phyloP scores from a whole-genome alignment of 768 basidiomycete genomes.

The Naematelia aurantialba region DNA sequence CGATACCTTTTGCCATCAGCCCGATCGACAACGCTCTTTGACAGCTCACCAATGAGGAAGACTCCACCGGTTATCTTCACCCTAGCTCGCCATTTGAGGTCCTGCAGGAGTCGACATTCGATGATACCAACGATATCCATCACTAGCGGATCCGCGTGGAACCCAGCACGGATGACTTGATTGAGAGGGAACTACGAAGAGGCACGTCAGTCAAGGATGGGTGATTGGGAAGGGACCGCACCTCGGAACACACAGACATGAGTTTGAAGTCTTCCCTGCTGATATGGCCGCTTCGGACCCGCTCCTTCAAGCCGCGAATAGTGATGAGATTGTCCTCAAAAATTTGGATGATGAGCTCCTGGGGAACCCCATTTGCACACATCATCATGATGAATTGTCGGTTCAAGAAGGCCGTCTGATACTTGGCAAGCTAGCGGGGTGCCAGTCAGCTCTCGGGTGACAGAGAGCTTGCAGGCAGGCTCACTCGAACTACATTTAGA shows the following conservation, averaged over 20 bases:
- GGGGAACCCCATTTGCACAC: slow-evolving; percentile 39
- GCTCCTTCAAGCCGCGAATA: slow-evolving; percentile 29
- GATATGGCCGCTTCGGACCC: slow-evolving; percentile 20
- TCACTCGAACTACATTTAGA: slow-evolving; percentile 46
- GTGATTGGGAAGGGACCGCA: slow-evolving; percentile 5
- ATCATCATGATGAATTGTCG: slow-evolving; percentile 50
- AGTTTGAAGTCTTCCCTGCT: slow-evolving; percentile 30
- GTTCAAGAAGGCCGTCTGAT: slow-evolving; percentile 45
- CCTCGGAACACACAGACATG: slow-evolving; percentile 30
- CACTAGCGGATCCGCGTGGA: slow-evolving; percentile 40
- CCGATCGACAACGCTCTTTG: too few species aligned
- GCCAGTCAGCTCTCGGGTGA: slow-evolving; percentile 13
- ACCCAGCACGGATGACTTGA: slow-evolving; percentile 38
- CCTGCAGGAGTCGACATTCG: slow-evolving; percentile 44
- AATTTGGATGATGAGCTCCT: slow-evolving; percentile 37
- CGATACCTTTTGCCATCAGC: slow-evolving; percentile 30
- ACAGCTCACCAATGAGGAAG: slow-evolving; percentile 43
- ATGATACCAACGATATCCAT: slow-evolving; percentile 41
- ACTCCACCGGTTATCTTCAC: slow-evolving; percentile 41
- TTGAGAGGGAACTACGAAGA: slow-evolving; percentile 39
- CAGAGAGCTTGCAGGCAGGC: slow-evolving; percentile 8
- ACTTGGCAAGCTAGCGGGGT: slow-evolving; percentile 36
- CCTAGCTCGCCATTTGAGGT: slow-evolving; percentile 48
- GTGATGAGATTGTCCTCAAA: slow-evolving; percentile 39
- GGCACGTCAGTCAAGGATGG: not conserved